Percentiles rank a stretch among this genome's conserved stretches.
phyloP scores from a whole-genome alignment of 805 yeast genomes.

The Candida wancherniae region DNA sequence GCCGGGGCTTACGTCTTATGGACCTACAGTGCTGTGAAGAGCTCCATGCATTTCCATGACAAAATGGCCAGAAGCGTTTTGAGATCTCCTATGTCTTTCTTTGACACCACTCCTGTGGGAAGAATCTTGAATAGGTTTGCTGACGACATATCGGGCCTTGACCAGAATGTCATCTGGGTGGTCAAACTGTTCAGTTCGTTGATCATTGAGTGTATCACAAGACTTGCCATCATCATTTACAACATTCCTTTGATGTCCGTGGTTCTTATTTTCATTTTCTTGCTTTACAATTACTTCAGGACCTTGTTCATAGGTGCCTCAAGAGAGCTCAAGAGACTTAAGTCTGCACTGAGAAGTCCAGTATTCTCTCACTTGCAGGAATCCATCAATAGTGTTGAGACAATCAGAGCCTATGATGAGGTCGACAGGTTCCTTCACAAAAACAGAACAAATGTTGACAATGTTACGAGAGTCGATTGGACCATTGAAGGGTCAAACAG shows the following conservation, averaged over 20 bases:
- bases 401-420: slow-evolving; percentile 30
- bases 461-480: slow-evolving; percentile 19
- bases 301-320: slow-evolving; percentile 31
- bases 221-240: slow-evolving; percentile 27
- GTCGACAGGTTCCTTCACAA: slow-evolving; percentile 25
- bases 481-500: slow-evolving; percentile 23
- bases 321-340: slow-evolving; percentile 30
- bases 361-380: slow-evolving; percentile 35
- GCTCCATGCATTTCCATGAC: slow-evolving; percentile 32
- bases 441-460: slow-evolving; percentile 22
- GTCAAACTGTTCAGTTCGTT: slow-evolving; percentile 22
- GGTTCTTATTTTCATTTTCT: slow-evolving; percentile 21
- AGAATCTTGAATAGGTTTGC: slow-evolving; percentile 37
- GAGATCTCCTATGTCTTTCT: slow-evolving; percentile 39
- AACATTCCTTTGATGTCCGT: slow-evolving; percentile 31
- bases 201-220: slow-evolving; percentile 21
- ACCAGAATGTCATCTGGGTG: slow-evolving; percentile 30
- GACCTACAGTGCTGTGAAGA: slow-evolving; percentile 27
- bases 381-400: slow-evolving; percentile 33
- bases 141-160: slow-evolving; percentile 32
- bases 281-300: slow-evolving; percentile 29
- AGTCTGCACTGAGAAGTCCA: slow-evolving; percentile 29
- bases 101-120: slow-evolving; percentile 40
- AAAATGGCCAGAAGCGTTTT: slow-evolving; percentile 31
- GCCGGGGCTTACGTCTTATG: slow-evolving; percentile 27